Evolutionary conservation across 2,329 filamentous ascomycete genomes (phyloP), one percentile per base, ranked within the genome.

Genomic region (Alternaria sp.): DNA sequence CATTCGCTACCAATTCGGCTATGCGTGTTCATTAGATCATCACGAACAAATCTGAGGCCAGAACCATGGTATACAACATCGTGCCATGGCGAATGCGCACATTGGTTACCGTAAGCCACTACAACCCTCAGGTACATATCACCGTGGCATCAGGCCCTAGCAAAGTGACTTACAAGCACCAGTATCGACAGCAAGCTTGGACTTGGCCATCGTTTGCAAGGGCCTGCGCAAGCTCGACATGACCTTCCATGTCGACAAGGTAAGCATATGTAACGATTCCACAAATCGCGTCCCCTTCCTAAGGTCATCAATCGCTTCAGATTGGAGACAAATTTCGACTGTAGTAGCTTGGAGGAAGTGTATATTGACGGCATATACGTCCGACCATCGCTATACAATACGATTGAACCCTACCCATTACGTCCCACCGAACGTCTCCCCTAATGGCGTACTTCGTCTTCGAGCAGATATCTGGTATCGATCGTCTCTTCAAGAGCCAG

Each of bases 301-400:
- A 14, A 4, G 18, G 20, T 49, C 18, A 18, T 49, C 2, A 18
- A 34, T 7, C 12, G 14, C 1, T 49, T 49, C 47, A 18, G 38
- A 12, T 2, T 49, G 30, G 30, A 36, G 28, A 36, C 28, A 4
- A n/a, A 36, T 7, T 20, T 36, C 28, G 12, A 30, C 30, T 47
- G 56, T 24, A 28, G 8, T 7, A 43, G 34, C 3, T 22, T 61
- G 32, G 32, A 48, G 5, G 32, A 54, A 0, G 39, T 58, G 2
- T 51, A 60, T 4, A 55, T 60, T 7, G 44, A 60, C 7, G 57
- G 52, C 36, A 55, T 55, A 7, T 51, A 59, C 38, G 32, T 18
- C 12, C 28, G n/a, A 5, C 24, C 39, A 30, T 44, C 24, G 36
- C n/a, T 24, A 0, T 24, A 24, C 1, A 6, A 24, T 24, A 2